These are phyloP conservation scores for Theobroma grandiflorum DNA, from an alignment of 441 rosid genomes.

Conservation along the genomic window DNA sequence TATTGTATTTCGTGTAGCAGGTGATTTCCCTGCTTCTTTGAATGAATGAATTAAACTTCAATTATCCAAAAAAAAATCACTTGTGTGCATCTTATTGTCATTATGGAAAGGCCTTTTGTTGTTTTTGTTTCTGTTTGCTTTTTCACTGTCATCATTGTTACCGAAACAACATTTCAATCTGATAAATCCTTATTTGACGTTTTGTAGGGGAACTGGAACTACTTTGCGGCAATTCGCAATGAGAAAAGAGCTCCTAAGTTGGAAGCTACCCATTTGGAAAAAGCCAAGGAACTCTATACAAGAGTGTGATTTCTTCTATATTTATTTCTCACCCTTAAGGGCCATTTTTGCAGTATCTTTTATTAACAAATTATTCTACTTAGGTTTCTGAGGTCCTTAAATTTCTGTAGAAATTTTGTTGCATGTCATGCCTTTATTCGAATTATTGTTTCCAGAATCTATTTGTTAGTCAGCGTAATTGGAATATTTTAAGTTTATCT, in stretches of 20 bases:
- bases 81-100: slow-evolving; percentile 5
- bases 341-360: slow-evolving; percentile 6
- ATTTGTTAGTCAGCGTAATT: neutral
- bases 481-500: slow-evolving; percentile 7
- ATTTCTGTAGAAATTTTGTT: slow-evolving; percentile 3
- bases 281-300: slow-evolving; percentile 96
- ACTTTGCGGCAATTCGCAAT: slow-evolving; percentile 97
- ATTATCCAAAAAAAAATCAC: neutral
- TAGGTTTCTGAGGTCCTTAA: neutral
- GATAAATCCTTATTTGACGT: slow-evolving; percentile 39
- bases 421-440: neutral
- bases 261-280: slow-evolving; percentile 99
- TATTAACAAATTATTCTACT: neutral
- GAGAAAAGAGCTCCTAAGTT: slow-evolving; percentile 98
- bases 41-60: no score
- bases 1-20: no score
- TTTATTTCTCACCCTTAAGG: slow-evolving; percentile 24
- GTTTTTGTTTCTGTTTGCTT: neutral
- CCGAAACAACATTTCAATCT: neutral
- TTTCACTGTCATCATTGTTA: slow-evolving; percentile 8
- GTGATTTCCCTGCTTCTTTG: no score
- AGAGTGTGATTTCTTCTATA: slow-evolving; percentile 59
- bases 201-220: slow-evolving; percentile 96
- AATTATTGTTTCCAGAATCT: neutral
- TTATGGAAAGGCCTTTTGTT: neutral